Evolutionary conservation across 2,329 filamentous ascomycete genomes (phyloP), one percentile per base, ranked within the genome.

Genomic region (Pestalotiopsis sp.): DNA sequence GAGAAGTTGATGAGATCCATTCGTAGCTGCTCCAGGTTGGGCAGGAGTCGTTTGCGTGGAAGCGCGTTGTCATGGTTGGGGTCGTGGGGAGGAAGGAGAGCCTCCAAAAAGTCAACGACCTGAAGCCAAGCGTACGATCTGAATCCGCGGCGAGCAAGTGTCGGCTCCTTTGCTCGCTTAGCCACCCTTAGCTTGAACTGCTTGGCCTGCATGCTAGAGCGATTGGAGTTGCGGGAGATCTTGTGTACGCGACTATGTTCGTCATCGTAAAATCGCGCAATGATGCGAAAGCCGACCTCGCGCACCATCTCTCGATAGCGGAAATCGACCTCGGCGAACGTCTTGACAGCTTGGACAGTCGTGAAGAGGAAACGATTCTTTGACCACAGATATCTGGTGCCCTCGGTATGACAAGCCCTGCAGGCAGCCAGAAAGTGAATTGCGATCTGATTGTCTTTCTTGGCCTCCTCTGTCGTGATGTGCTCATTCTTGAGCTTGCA

Each of bases 1-100:
- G 81, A 80, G 60, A 87, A 88, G 70, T 87, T 88, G 71, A 88
- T 84, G 20, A 88, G 80, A 68, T 88, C 86, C 40, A 88, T 80
- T 44, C 85, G 83, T 55, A 88, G 75, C 20, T 78, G 79, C 30
- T 80, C 76, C 3, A 88, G 78, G 17, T 77, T 80, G 1, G 86
- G 85, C 0, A 88, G 73, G 11, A 88, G 80, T 44, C 81, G 78
- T 20, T 83, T 75, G 73, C 39, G 72, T 68, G 13, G 67, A 48
- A n/a, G 64, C 10, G 68, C 59, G 39, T 64, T 40, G 72, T 75
- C 73, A 58, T 78, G 76, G 35, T 73, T 70, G 5, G 84, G 83
- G 66, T 85, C 81, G 71, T 80, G 84, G 0, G 86, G 85, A 2
- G 85, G 81, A n/a, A 84, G 78, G 65, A 88, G 74, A 4, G 82